phyloP scores from a whole-genome alignment of 345 rosid genomes.

The Schrenkiella parvula region DNA sequence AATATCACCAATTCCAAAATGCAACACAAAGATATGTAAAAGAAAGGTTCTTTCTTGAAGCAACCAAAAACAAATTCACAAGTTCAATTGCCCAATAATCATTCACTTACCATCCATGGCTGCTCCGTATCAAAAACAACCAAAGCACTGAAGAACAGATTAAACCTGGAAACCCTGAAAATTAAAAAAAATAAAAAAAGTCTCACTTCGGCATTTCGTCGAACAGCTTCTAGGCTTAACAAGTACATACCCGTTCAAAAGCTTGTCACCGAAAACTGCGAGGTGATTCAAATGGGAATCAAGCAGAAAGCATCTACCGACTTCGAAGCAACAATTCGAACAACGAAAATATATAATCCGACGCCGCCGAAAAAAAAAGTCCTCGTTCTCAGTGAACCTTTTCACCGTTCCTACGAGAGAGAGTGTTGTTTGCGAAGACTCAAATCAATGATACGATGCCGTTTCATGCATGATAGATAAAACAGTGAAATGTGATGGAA shows the following conservation, averaged over 20 bases:
- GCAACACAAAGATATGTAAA: background rate
- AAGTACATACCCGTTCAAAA: background rate
- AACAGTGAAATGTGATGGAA: too few relatives aligned
- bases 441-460: background rate
- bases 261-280: background rate
- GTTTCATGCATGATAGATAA: background rate
- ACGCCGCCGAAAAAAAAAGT: conserved; percentile 55
- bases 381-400: background rate
- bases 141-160: background rate
- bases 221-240: conserved; percentile 20
- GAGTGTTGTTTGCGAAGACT: background rate
- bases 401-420: background rate
- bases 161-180: conserved; percentile 4
- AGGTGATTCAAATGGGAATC: background rate
- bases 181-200: background rate
- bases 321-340: background rate
- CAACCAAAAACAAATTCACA: background rate
- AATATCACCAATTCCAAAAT: background rate
- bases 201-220: conserved; percentile 24
- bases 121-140: conserved; percentile 12
- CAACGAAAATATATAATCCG: conserved; percentile 49
- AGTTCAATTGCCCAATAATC: background rate
- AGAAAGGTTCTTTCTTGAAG: background rate
- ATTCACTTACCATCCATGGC: conserved; percentile 34
- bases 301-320: background rate